phyloP scores from a whole-genome alignment of 495 filamentous ascomycete genomes.

The Acidomyces sp. region DNA sequence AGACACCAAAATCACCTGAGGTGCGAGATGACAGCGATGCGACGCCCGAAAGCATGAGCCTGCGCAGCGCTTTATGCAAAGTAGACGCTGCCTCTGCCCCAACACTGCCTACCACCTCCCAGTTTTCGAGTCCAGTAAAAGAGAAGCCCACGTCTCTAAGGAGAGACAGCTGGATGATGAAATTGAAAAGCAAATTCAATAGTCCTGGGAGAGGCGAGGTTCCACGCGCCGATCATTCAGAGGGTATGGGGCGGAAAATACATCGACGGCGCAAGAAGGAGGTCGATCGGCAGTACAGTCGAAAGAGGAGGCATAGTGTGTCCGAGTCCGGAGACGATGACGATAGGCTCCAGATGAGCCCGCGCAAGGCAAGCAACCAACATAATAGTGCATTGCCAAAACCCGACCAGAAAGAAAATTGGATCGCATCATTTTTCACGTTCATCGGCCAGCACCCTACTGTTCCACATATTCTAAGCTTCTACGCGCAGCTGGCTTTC shows the following conservation, averaged over 20 bases:
- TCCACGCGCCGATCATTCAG: constrained; percentile 40
- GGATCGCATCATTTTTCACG: constrained; percentile 45
- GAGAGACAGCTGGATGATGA: constrained; percentile 32
- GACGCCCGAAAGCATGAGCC: constrained; percentile 43
- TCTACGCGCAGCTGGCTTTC: constrained; percentile 68
- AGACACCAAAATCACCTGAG: constrained; percentile 60
- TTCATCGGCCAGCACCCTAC: constrained; percentile 66
- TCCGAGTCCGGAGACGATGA: constrained; percentile 38
- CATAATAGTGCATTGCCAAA: constrained; percentile 8
- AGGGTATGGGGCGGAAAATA: constrained; percentile 38
- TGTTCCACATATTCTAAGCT: constrained; percentile 74
- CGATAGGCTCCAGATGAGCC: constrained; percentile 15
- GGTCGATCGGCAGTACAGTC: constrained; percentile 29
- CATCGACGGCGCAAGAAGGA: constrained; percentile 40
- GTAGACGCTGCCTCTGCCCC: constrained; percentile 33
- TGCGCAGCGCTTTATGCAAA: constrained; percentile 18
- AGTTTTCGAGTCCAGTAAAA: constrained; percentile 7
- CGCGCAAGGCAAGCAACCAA: constrained; percentile 23
- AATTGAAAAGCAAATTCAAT: constrained; percentile 22
- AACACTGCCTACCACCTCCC: constrained; percentile 1
- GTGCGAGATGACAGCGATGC: constrained; percentile 54
- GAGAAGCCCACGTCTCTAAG: constrained; percentile 15
- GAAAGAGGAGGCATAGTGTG: constrained; percentile 14
- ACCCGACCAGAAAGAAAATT: constrained; percentile 14
- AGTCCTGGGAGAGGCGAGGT: constrained; percentile 47